Evolutionary conservation across 371 early-diverging fungal species (phyloP).

Genomic region (Homolaphlyctis polyrhiza): DNA sequence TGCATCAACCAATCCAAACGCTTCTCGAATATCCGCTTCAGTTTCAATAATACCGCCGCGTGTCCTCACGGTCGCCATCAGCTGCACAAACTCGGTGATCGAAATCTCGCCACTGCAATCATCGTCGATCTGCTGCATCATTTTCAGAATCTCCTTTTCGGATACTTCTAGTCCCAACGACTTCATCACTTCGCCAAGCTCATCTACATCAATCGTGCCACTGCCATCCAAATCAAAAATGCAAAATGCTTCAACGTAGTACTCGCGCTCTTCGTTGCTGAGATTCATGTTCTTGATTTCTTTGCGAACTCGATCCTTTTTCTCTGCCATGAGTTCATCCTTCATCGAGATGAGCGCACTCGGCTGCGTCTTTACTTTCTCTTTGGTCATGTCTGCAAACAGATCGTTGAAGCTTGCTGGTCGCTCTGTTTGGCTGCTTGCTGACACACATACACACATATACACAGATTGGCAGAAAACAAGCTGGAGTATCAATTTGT

Average conservation of each 20-base stretch:
- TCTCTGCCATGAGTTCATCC: constrained; percentile 3
- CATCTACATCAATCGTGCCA: constrained; percentile 3
- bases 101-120: not conserved
- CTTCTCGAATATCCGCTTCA: not conserved
- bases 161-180: not conserved
- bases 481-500: no score
- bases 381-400: not conserved
- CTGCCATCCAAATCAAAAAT: constrained; percentile 4
- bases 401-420: not conserved
- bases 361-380: not conserved
- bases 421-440: no score
- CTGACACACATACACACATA: no score
- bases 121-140: not conserved
- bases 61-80: constrained; percentile 1
- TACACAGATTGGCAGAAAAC: no score
- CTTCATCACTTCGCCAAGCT: not conserved
- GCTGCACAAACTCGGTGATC: not conserved
- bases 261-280: not conserved
- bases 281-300: not conserved
- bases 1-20: not conserved
- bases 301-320: not conserved
- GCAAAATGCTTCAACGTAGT: constrained; percentile 5
- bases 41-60: constrained; percentile 1
- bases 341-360: not conserved
- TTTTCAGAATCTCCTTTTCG: not conserved